Evolutionary conservation across 169 alveolate genomes (phyloP).

Genomic region (Cryptosporidium ubiquitum): DNA sequence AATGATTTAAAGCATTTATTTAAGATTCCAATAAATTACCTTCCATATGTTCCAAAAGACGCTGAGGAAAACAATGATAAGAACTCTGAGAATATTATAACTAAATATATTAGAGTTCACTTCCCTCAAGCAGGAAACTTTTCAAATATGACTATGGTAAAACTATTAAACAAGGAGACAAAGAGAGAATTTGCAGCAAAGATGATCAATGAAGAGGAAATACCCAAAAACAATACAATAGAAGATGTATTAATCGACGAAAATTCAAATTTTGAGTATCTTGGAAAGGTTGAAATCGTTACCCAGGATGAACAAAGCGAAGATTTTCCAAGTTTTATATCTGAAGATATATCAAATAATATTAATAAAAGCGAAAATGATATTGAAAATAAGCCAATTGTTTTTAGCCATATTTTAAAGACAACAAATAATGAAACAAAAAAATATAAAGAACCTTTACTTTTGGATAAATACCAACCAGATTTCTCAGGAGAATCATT

Average conservation of each 20-base stretch:
- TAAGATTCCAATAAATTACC: constrained; percentile 22
- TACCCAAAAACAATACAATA: constrained; percentile 7
- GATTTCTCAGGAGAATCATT: constrained; percentile 38
- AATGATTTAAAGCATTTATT: not conserved
- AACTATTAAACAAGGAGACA: constrained; percentile 47
- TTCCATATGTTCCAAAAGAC: constrained; percentile 27
- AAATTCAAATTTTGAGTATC: constrained; percentile 37
- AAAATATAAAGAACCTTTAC: constrained; percentile 22
- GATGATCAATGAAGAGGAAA: constrained; percentile 19
- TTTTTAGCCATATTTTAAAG: not conserved
- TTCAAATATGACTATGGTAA: constrained; percentile 37
- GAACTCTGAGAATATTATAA: not conserved
- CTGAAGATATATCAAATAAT: not conserved
- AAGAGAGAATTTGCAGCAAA: constrained; percentile 66
- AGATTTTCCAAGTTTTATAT: not conserved
- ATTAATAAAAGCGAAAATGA: not conserved
- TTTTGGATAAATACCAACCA: constrained; percentile 66
- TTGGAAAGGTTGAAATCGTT: constrained; percentile 64
- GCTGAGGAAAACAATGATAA: not conserved
- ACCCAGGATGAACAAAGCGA: not conserved
- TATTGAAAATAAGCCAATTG: not conserved
- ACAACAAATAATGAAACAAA: not conserved
- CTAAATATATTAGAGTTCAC: constrained; percentile 34
- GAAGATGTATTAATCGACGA: constrained; percentile 35
- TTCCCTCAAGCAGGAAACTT: constrained; percentile 68